A percentile compares a stretch with the other conserved stretches of the same genome.
Conservation (phyloP, 2,329 filamentous ascomycete species). For the Didymella keratinophila region DNA sequence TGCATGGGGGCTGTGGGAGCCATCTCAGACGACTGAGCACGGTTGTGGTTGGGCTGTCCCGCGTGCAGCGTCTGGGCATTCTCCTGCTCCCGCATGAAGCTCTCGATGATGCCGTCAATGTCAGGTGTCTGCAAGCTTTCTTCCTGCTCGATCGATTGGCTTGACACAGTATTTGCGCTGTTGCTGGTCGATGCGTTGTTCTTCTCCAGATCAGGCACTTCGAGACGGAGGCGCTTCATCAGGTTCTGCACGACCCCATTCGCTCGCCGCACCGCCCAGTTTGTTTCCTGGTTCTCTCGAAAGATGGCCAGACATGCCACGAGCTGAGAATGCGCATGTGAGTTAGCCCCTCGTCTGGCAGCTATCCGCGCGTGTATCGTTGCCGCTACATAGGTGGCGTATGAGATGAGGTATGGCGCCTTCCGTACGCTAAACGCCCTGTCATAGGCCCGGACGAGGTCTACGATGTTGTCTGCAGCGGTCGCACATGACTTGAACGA, state of each 20-base stretch:
- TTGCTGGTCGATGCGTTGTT: conserved; percentile 17
- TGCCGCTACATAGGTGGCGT: conserved; percentile 63
- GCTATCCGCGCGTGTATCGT: conserved; percentile 63
- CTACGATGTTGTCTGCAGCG: conserved; percentile 57
- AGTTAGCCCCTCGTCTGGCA: conserved; percentile 51
- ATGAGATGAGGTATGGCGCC: conserved; percentile 63
- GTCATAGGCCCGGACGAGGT: conserved; percentile 57
- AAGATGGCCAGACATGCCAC: conserved; percentile 58
- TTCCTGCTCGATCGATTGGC: conserved; percentile 24
- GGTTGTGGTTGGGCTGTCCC: not conserved
- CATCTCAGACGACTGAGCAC: not conserved
- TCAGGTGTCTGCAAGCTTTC: conserved; percentile 45
- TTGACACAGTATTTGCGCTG: not conserved
- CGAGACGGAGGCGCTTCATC: conserved; percentile 52
- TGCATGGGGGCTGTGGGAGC: not conserved
- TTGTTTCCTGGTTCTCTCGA: conserved; percentile 59
- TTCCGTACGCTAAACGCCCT: conserved; percentile 55
- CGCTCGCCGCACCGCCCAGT: conserved; percentile 58
- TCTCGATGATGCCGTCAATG: conserved; percentile 54
- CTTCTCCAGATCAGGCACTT: conserved; percentile 13
- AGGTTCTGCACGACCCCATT: conserved; percentile 56
- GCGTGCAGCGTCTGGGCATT: conserved; percentile 8
- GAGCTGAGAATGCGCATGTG: conserved; percentile 46
- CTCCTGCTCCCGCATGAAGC: conserved; percentile 49
- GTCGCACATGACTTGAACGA: conserved; percentile 56